phyloP scores from a whole-genome alignment of 108 stramenopile genomes.

The Bacterosira constricta region DNA sequence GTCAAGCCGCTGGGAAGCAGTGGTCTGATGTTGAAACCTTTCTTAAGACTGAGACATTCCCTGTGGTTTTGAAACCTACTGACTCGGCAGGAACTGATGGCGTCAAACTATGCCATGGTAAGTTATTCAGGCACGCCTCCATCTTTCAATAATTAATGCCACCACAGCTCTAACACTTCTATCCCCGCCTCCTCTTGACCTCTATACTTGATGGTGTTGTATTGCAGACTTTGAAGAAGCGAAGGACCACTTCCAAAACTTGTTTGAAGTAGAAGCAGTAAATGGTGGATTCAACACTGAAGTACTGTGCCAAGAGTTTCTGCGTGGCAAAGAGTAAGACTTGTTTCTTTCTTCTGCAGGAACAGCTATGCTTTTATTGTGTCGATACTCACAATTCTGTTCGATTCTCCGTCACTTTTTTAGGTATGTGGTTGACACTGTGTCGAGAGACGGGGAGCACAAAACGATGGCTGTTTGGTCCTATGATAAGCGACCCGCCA shows the following conservation, averaged over 20 bases:
- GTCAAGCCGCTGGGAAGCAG: conserved; percentile 62
- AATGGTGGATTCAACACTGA: conserved; percentile 16
- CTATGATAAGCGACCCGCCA: conserved; percentile 86
- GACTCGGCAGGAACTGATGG: conserved; percentile 69
- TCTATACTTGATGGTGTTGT: too few species aligned
- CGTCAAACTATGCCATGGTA: conserved; percentile 47
- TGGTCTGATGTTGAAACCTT: conserved; percentile 45
- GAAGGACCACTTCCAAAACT: conserved; percentile 49
- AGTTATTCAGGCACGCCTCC: conserved; percentile 31
- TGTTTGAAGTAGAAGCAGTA: conserved; percentile 53
- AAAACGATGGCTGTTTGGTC: conserved; percentile 86
- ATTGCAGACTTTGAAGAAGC: conserved; percentile 48
- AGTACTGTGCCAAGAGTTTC: conserved; percentile 87
- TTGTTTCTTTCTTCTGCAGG: conserved; percentile 30
- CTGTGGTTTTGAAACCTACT: conserved; percentile 62
- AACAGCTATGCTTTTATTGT: conserved; percentile 68
- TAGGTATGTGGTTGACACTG: conserved; percentile 87
- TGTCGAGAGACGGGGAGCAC: conserved; percentile 86
- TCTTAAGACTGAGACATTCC: conserved; percentile 33
- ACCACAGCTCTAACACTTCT: not conserved
- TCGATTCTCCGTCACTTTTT: too few species aligned
- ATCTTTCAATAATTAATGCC: not conserved
- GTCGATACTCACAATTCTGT: conserved; percentile 54
- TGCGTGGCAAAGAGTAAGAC: conserved; percentile 66
- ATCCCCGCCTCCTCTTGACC: too few species aligned